Evolutionary conservation across 2,329 filamentous ascomycete genomes (phyloP).

Genomic region (Stylonectria norvegica): DNA sequence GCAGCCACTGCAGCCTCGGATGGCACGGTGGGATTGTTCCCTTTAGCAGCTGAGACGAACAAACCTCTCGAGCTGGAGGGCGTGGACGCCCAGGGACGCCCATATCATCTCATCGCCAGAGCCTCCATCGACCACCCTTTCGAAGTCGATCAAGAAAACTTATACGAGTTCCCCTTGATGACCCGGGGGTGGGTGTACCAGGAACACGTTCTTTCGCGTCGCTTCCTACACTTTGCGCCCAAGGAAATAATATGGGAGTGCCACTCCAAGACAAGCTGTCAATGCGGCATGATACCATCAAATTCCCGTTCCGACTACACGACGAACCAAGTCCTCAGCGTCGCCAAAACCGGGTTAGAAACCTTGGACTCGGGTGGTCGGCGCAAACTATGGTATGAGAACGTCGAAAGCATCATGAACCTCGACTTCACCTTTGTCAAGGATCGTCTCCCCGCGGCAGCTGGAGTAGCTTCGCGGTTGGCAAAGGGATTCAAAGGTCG

Average conservation of each 20-base stretch:
- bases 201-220: constrained; percentile 14
- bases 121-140: constrained; percentile 12
- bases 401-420: constrained; percentile 13
- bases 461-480: constrained; percentile 8
- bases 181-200: constrained; percentile 17
- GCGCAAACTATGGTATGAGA: constrained; percentile 14
- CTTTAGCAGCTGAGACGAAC: not conserved
- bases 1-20: constrained; percentile 15
- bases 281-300: constrained; percentile 10
- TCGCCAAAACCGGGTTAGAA: constrained; percentile 5
- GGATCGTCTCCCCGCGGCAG: constrained; percentile 11
- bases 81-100: constrained; percentile 1
- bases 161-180: constrained; percentile 9
- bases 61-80: constrained; percentile 10
- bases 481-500: constrained; percentile 3
- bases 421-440: constrained; percentile 14
- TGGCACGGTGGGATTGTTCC: constrained; percentile 10
- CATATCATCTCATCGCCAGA: constrained; percentile 8
- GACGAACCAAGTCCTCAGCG: constrained; percentile 12
- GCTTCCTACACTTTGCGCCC: constrained; percentile 15
- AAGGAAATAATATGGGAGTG: constrained; percentile 18
- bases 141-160: constrained; percentile 6
- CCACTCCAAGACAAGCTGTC: constrained; percentile 13
- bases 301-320: constrained; percentile 3
- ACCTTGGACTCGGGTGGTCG: not conserved